These are phyloP conservation scores for Ophioceras dolichostomum DNA, from an alignment of 2,329 filamentous ascomycete species.

Conservation along the genomic window DNA sequence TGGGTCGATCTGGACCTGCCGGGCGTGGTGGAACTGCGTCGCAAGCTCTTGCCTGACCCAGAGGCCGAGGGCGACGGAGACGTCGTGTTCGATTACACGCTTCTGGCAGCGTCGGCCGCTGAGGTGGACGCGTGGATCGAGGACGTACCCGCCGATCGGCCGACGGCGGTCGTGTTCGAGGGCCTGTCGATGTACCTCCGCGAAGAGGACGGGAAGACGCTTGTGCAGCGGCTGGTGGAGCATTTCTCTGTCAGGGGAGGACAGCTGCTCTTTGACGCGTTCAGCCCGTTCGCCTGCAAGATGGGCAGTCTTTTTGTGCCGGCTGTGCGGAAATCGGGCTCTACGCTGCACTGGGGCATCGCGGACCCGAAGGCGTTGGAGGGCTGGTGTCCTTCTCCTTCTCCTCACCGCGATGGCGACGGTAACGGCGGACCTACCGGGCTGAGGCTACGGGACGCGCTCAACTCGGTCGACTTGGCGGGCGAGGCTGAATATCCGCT, in stretches of 20 bases:
- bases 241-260: constrained; percentile 1
- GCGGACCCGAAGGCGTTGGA: not conserved
- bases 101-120: constrained; percentile 14
- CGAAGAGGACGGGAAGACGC: not conserved
- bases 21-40: constrained; percentile 19
- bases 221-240: constrained; percentile 1
- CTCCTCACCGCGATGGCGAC: too few relatives aligned
- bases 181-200: constrained; percentile 18
- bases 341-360: not conserved
- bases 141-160: constrained; percentile 15
- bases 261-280: constrained; percentile 2
- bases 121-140: constrained; percentile 13
- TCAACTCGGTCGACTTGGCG: not conserved
- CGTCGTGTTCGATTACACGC: constrained; percentile 17
- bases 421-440: too few relatives aligned
- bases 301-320: not conserved
- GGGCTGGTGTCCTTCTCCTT: too few relatives aligned
- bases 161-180: constrained; percentile 19
- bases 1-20: constrained; percentile 23
- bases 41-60: constrained; percentile 11
- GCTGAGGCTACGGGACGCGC: not conserved
- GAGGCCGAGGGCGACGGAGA: constrained; percentile 4
- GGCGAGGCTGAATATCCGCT: not conserved
- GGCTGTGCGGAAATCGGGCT: not conserved
- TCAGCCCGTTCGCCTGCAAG: not conserved